Evolutionary conservation across 148 eudicot genomes (phyloP).

Genomic region (Heliamphora exappendiculata): DNA sequence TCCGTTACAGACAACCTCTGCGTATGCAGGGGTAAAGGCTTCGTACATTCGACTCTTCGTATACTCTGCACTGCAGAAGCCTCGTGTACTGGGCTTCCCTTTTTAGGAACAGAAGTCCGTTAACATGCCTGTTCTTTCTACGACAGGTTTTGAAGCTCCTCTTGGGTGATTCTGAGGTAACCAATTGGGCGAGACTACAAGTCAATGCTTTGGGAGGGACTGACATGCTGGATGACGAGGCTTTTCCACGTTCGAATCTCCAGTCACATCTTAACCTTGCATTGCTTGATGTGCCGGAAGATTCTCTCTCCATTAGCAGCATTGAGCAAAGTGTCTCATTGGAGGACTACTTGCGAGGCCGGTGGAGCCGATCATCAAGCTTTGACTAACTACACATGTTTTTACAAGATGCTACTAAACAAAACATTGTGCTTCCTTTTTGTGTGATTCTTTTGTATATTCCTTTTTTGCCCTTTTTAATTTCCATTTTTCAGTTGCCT

Average conservation of each 20-base stretch:
- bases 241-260: constrained; percentile 41
- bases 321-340: constrained; percentile 60
- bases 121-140: not conserved
- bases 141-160: constrained; percentile 73
- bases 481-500: not conserved
- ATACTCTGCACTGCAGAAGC: no score
- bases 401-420: not conserved
- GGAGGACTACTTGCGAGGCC: constrained; percentile 69
- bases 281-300: constrained; percentile 70
- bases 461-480: not conserved
- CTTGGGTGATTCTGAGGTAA: constrained; percentile 53
- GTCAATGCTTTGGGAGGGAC: constrained; percentile 33
- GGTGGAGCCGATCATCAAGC: constrained; percentile 91
- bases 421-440: no score
- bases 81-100: no score
- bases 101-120: not conserved
- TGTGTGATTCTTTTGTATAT: not conserved
- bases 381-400: constrained; percentile 45
- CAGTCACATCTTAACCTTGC: constrained; percentile 81
- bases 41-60: no score
- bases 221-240: constrained; percentile 45
- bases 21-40: no score
- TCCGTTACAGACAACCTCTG: no score
- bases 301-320: constrained; percentile 70
- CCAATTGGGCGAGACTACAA: constrained; percentile 67